phyloP scores from a whole-genome alignment of 257 asterid species.

The Verbena officinalis region DNA sequence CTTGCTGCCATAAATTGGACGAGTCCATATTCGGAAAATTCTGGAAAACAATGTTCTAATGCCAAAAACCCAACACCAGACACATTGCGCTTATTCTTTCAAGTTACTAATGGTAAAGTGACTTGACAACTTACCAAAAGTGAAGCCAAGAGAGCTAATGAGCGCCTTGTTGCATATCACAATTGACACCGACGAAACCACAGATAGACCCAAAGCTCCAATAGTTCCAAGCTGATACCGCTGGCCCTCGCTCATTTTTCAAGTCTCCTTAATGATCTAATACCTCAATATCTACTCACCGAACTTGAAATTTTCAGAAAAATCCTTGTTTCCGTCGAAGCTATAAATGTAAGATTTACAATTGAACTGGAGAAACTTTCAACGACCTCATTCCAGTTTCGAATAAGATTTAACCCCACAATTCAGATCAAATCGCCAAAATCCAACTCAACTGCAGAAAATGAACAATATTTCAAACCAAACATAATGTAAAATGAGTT shows the following conservation, averaged over 20 bases:
- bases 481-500: background rate
- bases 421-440: background rate
- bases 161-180: slow-evolving; percentile 42
- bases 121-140: slow-evolving; percentile 29
- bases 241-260: slow-evolving; percentile 33
- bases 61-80: background rate
- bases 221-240: slow-evolving; percentile 37
- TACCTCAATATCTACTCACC: slow-evolving; percentile 20
- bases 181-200: slow-evolving; percentile 38
- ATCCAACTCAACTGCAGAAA: slow-evolving; percentile 25
- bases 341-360: background rate
- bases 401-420: background rate
- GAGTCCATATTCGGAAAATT: background rate
- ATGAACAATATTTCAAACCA: background rate
- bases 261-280: slow-evolving; percentile 8
- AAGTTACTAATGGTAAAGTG: background rate
- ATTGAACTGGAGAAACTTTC: background rate
- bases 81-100: background rate
- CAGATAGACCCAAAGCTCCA: slow-evolving; percentile 36
- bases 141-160: slow-evolving; percentile 37
- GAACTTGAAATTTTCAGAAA: background rate
- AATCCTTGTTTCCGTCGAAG: background rate
- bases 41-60: background rate
- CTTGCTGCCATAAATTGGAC: slow-evolving; percentile 9
- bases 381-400: slow-evolving; percentile 12